These are phyloP conservation scores for Cyclostephanos invisitatus DNA, from an alignment of 108 stramenopile species.

Conservation along the genomic window DNA sequence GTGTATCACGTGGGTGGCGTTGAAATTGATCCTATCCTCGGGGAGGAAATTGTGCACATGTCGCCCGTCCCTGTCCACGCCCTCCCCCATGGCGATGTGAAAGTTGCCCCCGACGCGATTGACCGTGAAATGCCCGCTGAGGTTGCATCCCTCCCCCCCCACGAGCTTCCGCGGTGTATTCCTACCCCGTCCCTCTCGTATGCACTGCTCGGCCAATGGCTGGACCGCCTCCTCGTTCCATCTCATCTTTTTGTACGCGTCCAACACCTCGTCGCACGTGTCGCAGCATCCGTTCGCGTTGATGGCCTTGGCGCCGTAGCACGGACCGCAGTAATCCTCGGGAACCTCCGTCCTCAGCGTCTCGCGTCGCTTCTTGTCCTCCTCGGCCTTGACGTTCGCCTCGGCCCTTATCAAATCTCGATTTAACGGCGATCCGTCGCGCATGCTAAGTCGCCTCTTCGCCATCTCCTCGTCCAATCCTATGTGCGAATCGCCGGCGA, in stretches of 20 bases:
- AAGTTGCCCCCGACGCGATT: conserved; percentile 98
- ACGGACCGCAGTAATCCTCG: conserved; percentile 93
- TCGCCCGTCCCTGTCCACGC: conserved; percentile 89
- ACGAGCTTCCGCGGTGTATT: conserved; percentile 61
- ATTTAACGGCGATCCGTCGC: conserved; percentile 25
- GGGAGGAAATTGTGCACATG: conserved; percentile 89
- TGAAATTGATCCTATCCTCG: conserved; percentile 90
- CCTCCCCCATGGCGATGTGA: conserved; percentile 97
- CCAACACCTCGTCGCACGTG: conserved; percentile 73
- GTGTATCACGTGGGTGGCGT: conserved; percentile 94
- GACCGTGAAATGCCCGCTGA: conserved; percentile 89
- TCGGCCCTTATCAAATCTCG: conserved; percentile 9
- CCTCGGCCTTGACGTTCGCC: conserved; percentile 45
- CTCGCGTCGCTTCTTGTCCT: conserved; percentile 53
- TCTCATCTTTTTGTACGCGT: conserved; percentile 66
- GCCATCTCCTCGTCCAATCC: conserved; percentile 83
- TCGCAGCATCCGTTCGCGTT: conserved; percentile 84
- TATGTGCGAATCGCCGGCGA: conserved; percentile 96
- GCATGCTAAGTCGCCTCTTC: conserved; percentile 57
- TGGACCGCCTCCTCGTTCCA: conserved; percentile 79
- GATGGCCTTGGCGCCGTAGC: conserved; percentile 85
- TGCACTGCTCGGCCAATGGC: conserved; percentile 89
- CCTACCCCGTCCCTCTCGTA: conserved; percentile 81
- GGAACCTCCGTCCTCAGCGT: conserved; percentile 50
- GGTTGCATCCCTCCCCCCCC: conserved; percentile 90